A percentile compares a stretch with the other conserved stretches of the same genome.
Evolutionary conservation across 129 eudicot genomes (phyloP).

Genomic region (Ambrosia trifida): DNA sequence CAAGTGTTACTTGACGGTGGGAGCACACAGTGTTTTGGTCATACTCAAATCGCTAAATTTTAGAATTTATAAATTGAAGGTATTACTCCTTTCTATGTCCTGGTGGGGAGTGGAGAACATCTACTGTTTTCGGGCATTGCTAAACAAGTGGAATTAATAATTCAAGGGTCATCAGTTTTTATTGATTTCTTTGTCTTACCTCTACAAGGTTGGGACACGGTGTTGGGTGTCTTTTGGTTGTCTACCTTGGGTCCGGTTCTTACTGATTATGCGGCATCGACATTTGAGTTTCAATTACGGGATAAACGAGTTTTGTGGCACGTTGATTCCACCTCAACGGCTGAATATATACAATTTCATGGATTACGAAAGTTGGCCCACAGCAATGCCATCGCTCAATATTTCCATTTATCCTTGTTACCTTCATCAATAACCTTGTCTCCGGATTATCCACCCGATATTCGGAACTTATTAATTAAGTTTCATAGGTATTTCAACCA

Average conservation of each 20-base stretch:
- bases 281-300: background rate
- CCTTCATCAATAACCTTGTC: no score
- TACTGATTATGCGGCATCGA: background rate
- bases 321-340: background rate
- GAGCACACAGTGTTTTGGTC: background rate
- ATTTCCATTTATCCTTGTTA: background rate
- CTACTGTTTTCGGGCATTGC: background rate
- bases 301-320: background rate
- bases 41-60: background rate
- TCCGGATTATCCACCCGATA: no score
- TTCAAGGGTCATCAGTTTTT: background rate
- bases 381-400: background rate
- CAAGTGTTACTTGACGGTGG: background rate
- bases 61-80: background rate
- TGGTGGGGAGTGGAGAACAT: background rate
- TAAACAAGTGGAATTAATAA: background rate
- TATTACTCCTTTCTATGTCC: background rate
- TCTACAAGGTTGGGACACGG: background rate
- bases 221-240: background rate
- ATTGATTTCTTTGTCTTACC: background rate
- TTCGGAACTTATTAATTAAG: no score
- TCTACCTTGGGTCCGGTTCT: background rate
- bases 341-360: background rate
- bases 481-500: no score
- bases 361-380: background rate